Evolutionary conservation across 345 rosid species (phyloP).

Genomic region (Populus alba): DNA sequence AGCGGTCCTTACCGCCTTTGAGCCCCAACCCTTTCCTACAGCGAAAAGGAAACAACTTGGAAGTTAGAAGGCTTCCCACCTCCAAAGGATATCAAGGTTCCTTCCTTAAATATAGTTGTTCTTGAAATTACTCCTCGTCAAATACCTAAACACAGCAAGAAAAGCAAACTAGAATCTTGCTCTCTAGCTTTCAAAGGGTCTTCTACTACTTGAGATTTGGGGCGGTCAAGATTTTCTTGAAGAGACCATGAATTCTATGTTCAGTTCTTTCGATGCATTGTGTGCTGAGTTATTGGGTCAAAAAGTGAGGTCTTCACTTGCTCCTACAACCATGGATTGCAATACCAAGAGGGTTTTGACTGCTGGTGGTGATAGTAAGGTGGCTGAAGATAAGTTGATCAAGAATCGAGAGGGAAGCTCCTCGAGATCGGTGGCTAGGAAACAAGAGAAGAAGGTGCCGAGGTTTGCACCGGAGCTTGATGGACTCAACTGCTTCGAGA

Average conservation of each 20-base stretch:
- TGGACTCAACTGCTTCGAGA: slow-evolving; percentile 72
- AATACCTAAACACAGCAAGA: neutral
- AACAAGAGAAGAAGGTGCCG: slow-evolving; percentile 25
- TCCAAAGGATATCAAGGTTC: too few relatives aligned
- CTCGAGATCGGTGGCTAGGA: neutral
- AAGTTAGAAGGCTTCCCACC: neutral
- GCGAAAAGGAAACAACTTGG: neutral
- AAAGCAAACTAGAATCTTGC: neutral
- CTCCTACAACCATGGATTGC: neutral
- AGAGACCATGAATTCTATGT: slow-evolving; percentile 64
- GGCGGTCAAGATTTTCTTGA: neutral
- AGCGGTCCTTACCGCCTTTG: neutral
- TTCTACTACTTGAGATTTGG: neutral
- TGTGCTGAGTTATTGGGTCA: slow-evolving; percentile 58
- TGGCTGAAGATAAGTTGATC: neutral
- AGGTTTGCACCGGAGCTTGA: slow-evolving; percentile 63
- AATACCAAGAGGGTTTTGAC: neutral
- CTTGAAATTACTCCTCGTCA: neutral
- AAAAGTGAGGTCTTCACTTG: slow-evolving; percentile 24
- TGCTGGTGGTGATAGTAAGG: neutral
- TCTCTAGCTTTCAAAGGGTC: neutral
- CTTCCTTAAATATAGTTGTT: neutral
- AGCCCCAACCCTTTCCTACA: neutral
- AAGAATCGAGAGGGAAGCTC: neutral
- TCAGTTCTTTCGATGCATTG: slow-evolving; percentile 65